Conservation (phyloP, 2,329 filamentous ascomycete genomes). For the Lojkania enalia region DNA sequence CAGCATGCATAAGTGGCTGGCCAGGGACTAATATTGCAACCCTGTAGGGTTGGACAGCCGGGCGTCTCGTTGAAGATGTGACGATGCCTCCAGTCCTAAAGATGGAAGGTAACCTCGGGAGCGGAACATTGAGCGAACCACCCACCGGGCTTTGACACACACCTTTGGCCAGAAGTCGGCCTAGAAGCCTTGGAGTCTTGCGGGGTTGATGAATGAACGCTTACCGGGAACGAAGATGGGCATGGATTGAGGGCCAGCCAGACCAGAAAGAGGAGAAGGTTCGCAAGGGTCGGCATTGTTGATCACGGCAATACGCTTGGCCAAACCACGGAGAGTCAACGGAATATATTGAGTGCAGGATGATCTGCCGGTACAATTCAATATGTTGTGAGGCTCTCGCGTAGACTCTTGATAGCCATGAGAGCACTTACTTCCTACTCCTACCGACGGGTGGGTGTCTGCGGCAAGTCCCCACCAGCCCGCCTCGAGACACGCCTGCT, state of each 20-base stretch:
- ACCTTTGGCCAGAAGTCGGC: not conserved
- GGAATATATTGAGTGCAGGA: not conserved
- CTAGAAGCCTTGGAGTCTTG: not conserved
- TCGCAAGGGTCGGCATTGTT: not conserved
- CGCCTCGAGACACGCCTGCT: too few relatives aligned
- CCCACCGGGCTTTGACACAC: not conserved
- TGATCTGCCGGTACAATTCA: not conserved
- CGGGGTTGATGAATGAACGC: conserved; percentile 1
- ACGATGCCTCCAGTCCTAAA: conserved; percentile 1
- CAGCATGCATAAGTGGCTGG: conserved; percentile 22
- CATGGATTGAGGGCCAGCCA: conserved; percentile 2
- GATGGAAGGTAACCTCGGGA: not conserved
- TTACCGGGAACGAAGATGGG: conserved; percentile 10
- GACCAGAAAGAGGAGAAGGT: conserved; percentile 5
- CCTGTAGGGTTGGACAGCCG: not conserved
- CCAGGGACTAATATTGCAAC: conserved; percentile 10
- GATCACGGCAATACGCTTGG: not conserved
- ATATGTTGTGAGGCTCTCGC: not conserved
- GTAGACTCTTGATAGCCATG: too few relatives aligned
- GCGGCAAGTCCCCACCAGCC: not conserved
- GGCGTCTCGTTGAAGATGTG: not conserved
- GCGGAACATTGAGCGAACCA: conserved; percentile 2
- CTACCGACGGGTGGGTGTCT: not conserved
- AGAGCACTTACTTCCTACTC: too few relatives aligned
- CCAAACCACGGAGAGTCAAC: not conserved